Evolutionary conservation across 331 rosid species (phyloP).

Genomic region (Telfairia occidentalis): DNA sequence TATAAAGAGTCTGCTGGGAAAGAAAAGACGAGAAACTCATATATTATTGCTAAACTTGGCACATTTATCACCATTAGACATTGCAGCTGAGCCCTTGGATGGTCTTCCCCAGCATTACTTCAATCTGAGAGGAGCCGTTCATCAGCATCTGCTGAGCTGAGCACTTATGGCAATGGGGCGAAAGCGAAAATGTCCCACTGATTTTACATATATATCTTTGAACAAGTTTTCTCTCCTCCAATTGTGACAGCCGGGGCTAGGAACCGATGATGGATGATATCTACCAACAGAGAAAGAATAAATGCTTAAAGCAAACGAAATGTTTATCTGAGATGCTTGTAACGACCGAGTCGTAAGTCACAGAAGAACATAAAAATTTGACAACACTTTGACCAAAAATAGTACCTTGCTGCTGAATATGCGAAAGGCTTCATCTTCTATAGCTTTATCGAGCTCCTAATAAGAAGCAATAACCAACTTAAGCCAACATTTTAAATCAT

Average conservation of each 20-base stretch:
- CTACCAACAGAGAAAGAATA: background rate
- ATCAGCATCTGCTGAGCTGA: background rate
- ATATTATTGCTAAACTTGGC: background rate
- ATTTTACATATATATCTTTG: background rate
- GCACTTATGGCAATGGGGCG: background rate
- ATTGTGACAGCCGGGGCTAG: background rate
- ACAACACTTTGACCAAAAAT: background rate
- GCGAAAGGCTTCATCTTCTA: conserved; percentile 15
- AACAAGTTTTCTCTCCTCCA: background rate
- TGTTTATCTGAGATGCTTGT: background rate
- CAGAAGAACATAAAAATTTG: background rate
- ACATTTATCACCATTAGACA: background rate
- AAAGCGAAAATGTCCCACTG: background rate
- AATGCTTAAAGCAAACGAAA: background rate
- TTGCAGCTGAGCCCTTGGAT: background rate
- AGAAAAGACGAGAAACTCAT: background rate
- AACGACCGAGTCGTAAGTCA: background rate
- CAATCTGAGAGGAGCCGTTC: background rate
- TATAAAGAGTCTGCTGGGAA: background rate
- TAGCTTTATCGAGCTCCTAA: conserved; percentile 13
- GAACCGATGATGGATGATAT: background rate
- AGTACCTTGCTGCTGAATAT: conserved; percentile 11
- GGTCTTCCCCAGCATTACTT: background rate
- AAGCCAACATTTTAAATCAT: background rate
- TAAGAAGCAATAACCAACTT: background rate